These are phyloP conservation scores for Hyaloscypha finlandica DNA, from an alignment of 495 filamentous ascomycete genomes.

Conservation along the genomic window DNA sequence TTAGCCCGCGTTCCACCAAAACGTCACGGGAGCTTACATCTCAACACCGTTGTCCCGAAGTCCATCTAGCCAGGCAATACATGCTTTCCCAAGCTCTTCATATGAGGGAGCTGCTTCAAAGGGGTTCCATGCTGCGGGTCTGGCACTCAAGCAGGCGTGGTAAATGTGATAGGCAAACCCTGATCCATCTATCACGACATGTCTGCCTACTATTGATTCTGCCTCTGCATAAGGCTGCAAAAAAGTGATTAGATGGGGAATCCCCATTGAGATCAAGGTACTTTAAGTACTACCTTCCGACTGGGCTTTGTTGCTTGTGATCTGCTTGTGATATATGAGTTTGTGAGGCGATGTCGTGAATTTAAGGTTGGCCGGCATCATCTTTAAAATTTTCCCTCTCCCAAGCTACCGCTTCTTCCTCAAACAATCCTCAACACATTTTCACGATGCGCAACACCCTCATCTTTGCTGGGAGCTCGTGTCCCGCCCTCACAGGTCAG, in stretches of 20 bases:
- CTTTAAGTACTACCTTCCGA: not conserved
- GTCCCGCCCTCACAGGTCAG: conserved; percentile 54
- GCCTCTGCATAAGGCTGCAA: conserved; percentile 59
- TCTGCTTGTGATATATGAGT: not conserved
- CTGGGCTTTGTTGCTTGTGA: not conserved
- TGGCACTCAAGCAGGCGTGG: conserved; percentile 49
- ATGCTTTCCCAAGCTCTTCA: conserved; percentile 55
- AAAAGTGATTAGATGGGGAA: conserved; percentile 60
- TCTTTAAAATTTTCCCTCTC: not conserved
- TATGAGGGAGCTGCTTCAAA: conserved; percentile 63
- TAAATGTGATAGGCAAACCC: conserved; percentile 73
- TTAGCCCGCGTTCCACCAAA: conserved; percentile 21
- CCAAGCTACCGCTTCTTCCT: conserved; percentile 7
- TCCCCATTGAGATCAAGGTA: conserved; percentile 59
- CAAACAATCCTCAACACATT: conserved; percentile 9
- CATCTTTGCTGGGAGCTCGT: conserved; percentile 59
- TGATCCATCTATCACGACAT: conserved; percentile 74
- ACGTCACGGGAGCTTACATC: conserved; percentile 50
- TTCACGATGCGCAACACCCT: conserved; percentile 55
- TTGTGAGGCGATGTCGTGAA: not conserved
- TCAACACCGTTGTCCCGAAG: conserved; percentile 51
- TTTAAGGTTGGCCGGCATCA: not conserved
- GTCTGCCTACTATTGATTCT: conserved; percentile 43
- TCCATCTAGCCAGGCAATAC: conserved; percentile 61
- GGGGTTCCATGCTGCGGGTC: conserved; percentile 36